phyloP scores from a whole-genome alignment of 179 eudicot species.

The Drosera spatulata region DNA sequence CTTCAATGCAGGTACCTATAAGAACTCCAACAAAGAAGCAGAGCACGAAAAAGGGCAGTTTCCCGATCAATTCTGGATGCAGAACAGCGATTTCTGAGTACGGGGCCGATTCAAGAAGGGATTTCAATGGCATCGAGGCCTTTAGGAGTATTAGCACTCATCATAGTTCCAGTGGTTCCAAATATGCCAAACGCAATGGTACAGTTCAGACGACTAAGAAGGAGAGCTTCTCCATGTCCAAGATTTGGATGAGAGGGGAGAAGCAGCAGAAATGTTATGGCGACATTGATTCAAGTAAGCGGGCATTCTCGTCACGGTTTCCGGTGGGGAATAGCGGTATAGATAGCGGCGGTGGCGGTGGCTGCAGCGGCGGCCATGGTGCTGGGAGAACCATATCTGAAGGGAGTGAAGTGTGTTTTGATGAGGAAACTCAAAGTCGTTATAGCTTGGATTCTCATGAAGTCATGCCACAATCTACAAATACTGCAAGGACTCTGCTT shows the following conservation, averaged over 20 bases:
- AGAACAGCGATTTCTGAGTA: conserved; percentile 64
- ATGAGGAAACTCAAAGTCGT: conserved; percentile 50
- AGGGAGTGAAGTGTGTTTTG: conserved; percentile 30
- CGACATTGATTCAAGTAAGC: conserved; percentile 11
- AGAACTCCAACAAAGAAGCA: conserved; percentile 46
- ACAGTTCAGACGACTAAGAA: conserved; percentile 17
- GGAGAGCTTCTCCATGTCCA: conserved; percentile 68
- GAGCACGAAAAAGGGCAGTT: conserved; percentile 22
- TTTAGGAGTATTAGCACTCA: conserved; percentile 6
- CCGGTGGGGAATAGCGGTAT: conserved; percentile 9
- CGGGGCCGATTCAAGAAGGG: conserved; percentile 50
- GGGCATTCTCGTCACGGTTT: conserved; percentile 39
- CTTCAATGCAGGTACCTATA: conserved; percentile 60
- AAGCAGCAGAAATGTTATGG: conserved; percentile 21
- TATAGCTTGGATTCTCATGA: conserved; percentile 49
- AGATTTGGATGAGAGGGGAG: conserved; percentile 54
- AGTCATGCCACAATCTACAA: conserved; percentile 21
- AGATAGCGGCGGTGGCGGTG: conserved; percentile 6
- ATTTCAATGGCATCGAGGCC: conserved; percentile 23
- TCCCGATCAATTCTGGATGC: conserved; percentile 35
- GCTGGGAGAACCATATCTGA: conserved; percentile 43
- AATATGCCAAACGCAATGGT: conserved; percentile 1
- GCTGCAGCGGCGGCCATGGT: background rate
- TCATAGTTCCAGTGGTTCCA: background rate
- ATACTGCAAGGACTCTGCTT: conserved; percentile 50